Conservation (phyloP, 345 rosid species). For the Eucalyptus rudis region DNA sequence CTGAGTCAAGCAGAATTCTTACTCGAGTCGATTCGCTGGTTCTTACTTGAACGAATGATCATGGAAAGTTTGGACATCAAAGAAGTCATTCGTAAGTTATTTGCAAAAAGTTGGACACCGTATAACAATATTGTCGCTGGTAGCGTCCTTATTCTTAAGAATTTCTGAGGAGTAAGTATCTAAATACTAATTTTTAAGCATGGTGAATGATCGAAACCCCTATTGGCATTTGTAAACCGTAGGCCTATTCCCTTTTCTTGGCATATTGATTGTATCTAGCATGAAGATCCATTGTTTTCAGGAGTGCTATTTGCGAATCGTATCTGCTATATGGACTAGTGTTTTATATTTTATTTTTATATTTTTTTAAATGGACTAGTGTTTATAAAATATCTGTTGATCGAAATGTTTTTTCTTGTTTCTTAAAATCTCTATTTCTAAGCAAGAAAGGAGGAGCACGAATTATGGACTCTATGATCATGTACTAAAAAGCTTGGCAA, state of each 20-base stretch:
- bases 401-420: not conserved
- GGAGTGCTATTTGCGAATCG: rapidly evolving
- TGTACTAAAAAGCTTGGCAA: not conserved
- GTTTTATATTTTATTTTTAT: too few species aligned
- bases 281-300: not conserved
- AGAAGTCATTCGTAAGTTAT: not conserved
- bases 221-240: not conserved
- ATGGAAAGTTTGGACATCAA: not conserved
- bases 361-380: too few species aligned
- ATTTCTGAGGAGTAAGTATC: not conserved
- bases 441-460: not conserved
- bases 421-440: not conserved
- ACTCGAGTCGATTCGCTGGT: rapidly evolving
- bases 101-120: not conserved
- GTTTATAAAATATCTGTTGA: not conserved
- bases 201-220: not conserved
- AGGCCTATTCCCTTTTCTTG: not conserved
- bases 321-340: too few species aligned
- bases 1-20: not conserved
- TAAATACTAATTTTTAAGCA: not conserved
- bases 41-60: rapidly evolving
- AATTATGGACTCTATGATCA: rapidly evolving
- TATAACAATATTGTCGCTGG: rapidly evolving
- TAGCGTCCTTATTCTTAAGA: too few species aligned
- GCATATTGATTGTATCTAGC: not conserved